phyloP scores from a whole-genome alignment of 2,329 filamentous ascomycete genomes.

The Colletotrichum tamarilloi region DNA sequence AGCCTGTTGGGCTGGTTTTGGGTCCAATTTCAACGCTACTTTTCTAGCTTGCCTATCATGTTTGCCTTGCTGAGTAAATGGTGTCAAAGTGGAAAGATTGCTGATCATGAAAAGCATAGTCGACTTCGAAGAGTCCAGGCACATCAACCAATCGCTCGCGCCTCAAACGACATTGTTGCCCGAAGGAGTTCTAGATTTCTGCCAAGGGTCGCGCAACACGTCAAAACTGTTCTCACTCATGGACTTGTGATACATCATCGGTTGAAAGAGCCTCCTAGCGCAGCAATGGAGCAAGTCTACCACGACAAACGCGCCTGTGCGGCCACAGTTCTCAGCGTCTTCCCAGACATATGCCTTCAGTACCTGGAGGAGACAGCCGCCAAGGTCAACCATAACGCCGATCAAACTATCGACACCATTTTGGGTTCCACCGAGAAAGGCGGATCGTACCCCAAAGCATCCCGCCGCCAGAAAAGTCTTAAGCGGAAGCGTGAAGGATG shows the following conservation, averaged over 20 bases:
- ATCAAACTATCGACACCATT: slow-evolving; percentile 49
- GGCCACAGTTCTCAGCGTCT: slow-evolving; percentile 46
- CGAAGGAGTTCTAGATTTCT: not conserved
- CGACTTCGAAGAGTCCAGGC: no score
- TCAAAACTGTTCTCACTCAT: not conserved
- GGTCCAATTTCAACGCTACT: not conserved
- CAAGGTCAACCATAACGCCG: slow-evolving; percentile 42
- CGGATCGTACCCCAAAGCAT: slow-evolving; percentile 48
- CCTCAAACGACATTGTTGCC: not conserved
- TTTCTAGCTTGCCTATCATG: not conserved
- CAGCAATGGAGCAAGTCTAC: slow-evolving; percentile 20
- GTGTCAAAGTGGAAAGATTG: not conserved
- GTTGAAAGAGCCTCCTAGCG: no score
- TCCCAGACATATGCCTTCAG: slow-evolving; percentile 58
- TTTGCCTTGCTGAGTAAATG: not conserved
- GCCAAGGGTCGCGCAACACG: not conserved
- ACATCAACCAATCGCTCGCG: not conserved
- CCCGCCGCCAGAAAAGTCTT: slow-evolving; percentile 34
- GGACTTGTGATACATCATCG: not conserved
- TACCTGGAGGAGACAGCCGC: slow-evolving; percentile 47
- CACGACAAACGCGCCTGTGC: slow-evolving; percentile 40
- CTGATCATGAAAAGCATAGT: not conserved
- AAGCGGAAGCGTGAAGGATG: slow-evolving; percentile 55
- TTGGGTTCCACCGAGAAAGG: slow-evolving; percentile 53
- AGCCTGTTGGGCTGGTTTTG: not conserved